These are phyloP conservation scores for Podosphaera xanthii DNA, from an alignment of 2,329 filamentous ascomycete genomes.

Conservation along the genomic window DNA sequence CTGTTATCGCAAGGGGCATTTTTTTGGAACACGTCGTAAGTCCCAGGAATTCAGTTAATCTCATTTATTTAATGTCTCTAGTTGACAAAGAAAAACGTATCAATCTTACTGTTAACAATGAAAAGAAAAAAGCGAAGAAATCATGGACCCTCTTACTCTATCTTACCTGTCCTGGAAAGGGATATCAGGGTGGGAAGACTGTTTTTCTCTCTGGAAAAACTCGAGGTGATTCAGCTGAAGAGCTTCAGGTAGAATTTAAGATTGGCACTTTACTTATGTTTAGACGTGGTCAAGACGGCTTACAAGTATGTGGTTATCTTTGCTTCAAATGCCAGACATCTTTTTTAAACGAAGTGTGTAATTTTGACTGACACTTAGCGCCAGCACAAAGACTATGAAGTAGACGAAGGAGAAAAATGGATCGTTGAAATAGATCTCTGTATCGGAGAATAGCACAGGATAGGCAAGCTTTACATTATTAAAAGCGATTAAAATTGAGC, in stretches of 20 bases:
- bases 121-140: slow-evolving; percentile 22
- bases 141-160: slow-evolving; percentile 88
- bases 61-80: slow-evolving; percentile 17
- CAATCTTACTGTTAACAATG: too few relatives aligned
- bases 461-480: too few relatives aligned
- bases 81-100: slow-evolving; percentile 60
- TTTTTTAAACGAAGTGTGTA: not conserved
- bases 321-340: not conserved
- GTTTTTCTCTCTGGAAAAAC: slow-evolving; percentile 55
- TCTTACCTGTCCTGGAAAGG: slow-evolving; percentile 50
- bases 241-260: slow-evolving; percentile 50
- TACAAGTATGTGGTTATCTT: slow-evolving; percentile 32
- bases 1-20: slow-evolving; percentile 65
- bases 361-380: not conserved
- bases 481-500: too few relatives aligned
- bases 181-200: slow-evolving; percentile 68
- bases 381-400: slow-evolving; percentile 63
- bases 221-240: slow-evolving; percentile 23
- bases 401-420: slow-evolving; percentile 70
- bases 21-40: slow-evolving; percentile 82
- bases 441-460: slow-evolving; percentile 17
- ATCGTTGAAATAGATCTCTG: slow-evolving; percentile 68
- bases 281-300: slow-evolving; percentile 70
- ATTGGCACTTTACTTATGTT: slow-evolving; percentile 74
- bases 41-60: slow-evolving; percentile 8